These are phyloP conservation scores for Diaporthe ampelina DNA, from an alignment of 2,329 filamentous ascomycete genomes.

Conservation along the genomic window DNA sequence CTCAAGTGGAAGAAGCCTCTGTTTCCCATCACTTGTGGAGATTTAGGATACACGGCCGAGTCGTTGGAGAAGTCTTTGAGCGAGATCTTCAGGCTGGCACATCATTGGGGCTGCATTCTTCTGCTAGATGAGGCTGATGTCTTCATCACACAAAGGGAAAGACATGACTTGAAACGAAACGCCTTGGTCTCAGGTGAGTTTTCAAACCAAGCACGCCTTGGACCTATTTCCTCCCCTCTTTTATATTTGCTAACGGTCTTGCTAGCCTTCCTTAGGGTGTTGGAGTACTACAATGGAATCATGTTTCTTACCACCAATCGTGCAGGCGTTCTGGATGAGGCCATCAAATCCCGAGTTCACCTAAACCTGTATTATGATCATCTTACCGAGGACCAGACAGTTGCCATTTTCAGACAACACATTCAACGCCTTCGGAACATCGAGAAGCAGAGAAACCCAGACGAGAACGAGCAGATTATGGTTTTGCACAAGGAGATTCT, in stretches of 20 bases:
- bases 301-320: conserved; percentile 55
- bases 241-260: accelerated
- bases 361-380: conserved; percentile 50
- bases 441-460: conserved; percentile 7
- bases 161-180: conserved; percentile 43
- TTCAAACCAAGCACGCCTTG: too few relatives aligned
- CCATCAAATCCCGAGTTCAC: conserved; percentile 47
- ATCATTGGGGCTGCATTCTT: conserved; percentile 56
- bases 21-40: conserved; percentile 48
- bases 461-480: conserved; percentile 41
- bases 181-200: conserved; percentile 47
- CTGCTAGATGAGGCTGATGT: conserved; percentile 58
- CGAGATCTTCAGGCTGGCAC: conserved; percentile 47
- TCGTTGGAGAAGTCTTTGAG: conserved; percentile 48
- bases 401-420: conserved; percentile 38
- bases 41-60: conserved; percentile 47
- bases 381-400: conserved; percentile 32
- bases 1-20: conserved; percentile 50
- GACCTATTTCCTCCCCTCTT: too few relatives aligned
- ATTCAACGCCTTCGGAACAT: conserved; percentile 22
- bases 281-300: conserved; percentile 51
- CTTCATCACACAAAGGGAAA: conserved; percentile 52
- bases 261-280: conserved; percentile 4
- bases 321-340: conserved; percentile 47
- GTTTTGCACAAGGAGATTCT: conserved; percentile 14